phyloP scores from a whole-genome alignment of 345 rosid species.

The Trapa bicornis region DNA sequence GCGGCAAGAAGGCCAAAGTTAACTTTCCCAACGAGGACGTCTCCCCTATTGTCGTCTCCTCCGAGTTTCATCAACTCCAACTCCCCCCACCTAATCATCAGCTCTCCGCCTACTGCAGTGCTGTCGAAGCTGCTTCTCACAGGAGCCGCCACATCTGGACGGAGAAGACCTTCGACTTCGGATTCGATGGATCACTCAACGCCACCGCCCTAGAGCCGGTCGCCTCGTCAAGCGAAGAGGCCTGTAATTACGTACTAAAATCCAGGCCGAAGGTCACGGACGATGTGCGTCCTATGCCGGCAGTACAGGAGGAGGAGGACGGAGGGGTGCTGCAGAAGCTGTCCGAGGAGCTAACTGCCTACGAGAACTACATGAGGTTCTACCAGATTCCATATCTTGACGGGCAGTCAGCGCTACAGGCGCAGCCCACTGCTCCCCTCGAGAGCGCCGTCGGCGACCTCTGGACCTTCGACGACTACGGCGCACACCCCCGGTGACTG shows the following conservation, averaged over 20 bases:
- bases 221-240: conserved; percentile 15
- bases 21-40: conserved; percentile 68
- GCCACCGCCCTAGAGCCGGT: too few species aligned
- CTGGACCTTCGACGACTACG: conserved; percentile 50
- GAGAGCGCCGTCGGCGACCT: conserved; percentile 46
- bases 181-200: conserved; percentile 20
- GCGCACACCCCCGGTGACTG: not conserved
- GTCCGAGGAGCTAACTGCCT: conserved; percentile 65
- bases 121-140: not conserved
- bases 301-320: conserved; percentile 10
- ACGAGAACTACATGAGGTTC: conserved; percentile 60
- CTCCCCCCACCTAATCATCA: not conserved
- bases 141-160: conserved; percentile 1
- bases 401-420: conserved; percentile 27
- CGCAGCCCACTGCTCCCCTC: conserved; percentile 18
- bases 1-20: conserved; percentile 78
- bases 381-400: conserved; percentile 67
- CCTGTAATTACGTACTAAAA: conserved; percentile 5
- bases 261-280: conserved; percentile 7
- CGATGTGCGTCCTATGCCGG: conserved; percentile 2
- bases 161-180: conserved; percentile 7
- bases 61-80: too few species aligned
- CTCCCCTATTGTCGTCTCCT: not conserved
- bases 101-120: not conserved
- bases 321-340: conserved; percentile 38